Base-by-base conservation (phyloP, 345 rosid species). In the Cardamine resedifolia region DNA sequence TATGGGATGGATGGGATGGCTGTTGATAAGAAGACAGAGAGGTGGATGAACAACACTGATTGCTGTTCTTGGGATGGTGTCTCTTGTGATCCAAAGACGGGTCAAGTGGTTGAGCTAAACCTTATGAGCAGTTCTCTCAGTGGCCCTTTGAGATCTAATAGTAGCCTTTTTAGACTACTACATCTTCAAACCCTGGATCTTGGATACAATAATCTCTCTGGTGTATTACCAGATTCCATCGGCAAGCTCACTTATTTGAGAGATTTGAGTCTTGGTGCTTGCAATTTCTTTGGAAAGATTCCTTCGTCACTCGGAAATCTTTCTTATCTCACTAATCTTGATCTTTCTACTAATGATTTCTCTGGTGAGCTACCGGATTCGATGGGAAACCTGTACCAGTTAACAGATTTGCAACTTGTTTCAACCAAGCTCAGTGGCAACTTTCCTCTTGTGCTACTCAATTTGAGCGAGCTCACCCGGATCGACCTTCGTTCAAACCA, bases 301-400 rank as follows among this genome's bases (percentile, higher is more conserved):
- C 83, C 83, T 8, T 14, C 47, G 0, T 76, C 83, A 23, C 15
- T 79, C 0, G 79, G 62, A 2, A 77, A 77, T 43, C 82, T 82
- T 14, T 27, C 78, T 0, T 26, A 71, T 56, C 71, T 82, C 34
- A 68, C 64, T 0, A 2, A 38, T 6, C 52, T 82, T n/a, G 28
- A 45, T 12, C 47, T 82, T 12, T 83, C 83, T 7, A 8, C 7
- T 27, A 83, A 79, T 41, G 23, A 2, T 7, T 83, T 84, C 16
- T 31, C 5, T 1, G 86, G 89, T 16, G 34, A 61, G 2, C 20
- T 73, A 27, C 71, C 71, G 0, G 31, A 30, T 64, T 43, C 77
- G 1, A 30, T 72, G 5, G 64, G 57, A 2, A 5, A 11, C 9
- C 12, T 65, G 18, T 47, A 45, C 16, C 1, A 2, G 15, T 20